A percentile compares a stretch with the other conserved stretches of the same genome.
These are phyloP conservation scores for Cryptococcus neoformans DNA, from an alignment of 1,284 basidiomycete genomes.

Conservation along the genomic window DNA sequence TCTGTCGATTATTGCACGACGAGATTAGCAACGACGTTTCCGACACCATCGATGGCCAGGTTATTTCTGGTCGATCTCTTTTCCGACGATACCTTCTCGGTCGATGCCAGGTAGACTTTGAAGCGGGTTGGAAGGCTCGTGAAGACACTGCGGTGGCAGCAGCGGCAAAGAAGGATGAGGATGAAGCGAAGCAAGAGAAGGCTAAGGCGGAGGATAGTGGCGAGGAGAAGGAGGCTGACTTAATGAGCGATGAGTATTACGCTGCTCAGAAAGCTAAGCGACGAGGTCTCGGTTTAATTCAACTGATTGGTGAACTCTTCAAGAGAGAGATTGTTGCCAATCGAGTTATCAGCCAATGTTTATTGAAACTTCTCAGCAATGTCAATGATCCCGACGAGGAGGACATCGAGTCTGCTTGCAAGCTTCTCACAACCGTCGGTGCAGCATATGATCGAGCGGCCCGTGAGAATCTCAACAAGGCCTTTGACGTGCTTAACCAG, in stretches of 20 bases:
- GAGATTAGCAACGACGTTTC: constrained; percentile 78
- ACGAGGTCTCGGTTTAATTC: constrained; percentile 92
- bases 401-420: constrained; percentile 94
- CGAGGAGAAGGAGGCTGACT: constrained; percentile 56
- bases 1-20: constrained; percentile 91
- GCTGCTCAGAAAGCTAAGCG: constrained; percentile 95
- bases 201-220: constrained; percentile 44
- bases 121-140: constrained; percentile 67
- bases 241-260: constrained; percentile 97
- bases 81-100: constrained; percentile 89
- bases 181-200: constrained; percentile 53
- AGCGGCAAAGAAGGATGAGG: constrained; percentile 55
- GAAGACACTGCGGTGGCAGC: constrained; percentile 56
- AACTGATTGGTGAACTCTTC: constrained; percentile 97
- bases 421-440: constrained; percentile 86
- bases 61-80: constrained; percentile 77
- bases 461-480: constrained; percentile 80
- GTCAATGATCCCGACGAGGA: constrained; percentile 95
- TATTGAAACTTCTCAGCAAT: constrained; percentile 74
- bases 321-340: constrained; percentile 93
- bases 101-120: constrained; percentile 92
- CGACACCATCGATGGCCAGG: constrained; percentile 83
- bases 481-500: constrained; percentile 86
- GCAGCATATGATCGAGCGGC: constrained; percentile 54
- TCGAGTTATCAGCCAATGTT: constrained; percentile 94